These are phyloP conservation scores for Epichloe scottii DNA, from an alignment of 2,329 filamentous ascomycete species.

Conservation along the genomic window DNA sequence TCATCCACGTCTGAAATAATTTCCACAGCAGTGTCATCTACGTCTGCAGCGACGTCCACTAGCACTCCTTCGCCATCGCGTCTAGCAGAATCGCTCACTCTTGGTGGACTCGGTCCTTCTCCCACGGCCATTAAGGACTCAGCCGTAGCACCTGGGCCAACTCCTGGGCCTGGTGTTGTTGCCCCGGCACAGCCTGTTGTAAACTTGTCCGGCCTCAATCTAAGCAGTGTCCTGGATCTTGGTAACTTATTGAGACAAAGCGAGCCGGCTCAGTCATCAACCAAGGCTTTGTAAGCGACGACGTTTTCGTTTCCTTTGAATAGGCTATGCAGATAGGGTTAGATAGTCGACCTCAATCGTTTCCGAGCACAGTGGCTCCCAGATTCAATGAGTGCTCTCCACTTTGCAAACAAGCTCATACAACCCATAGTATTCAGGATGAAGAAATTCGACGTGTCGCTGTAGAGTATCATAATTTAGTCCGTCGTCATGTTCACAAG, in stretches of 20 bases:
- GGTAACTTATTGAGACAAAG: slow-evolving; percentile 23
- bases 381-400: background rate
- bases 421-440: background rate
- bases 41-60: background rate
- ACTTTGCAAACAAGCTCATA: background rate
- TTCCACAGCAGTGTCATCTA: slow-evolving; percentile 7
- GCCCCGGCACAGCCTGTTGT: slow-evolving; percentile 16
- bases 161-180: slow-evolving; percentile 7
- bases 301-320: background rate
- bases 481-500: background rate
- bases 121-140: slow-evolving; percentile 3
- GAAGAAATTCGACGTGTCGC: background rate
- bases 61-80: background rate
- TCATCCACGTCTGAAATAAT: background rate
- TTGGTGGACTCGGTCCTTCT: background rate
- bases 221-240: slow-evolving; percentile 31
- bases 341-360: background rate
- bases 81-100: background rate
- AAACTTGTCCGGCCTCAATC: slow-evolving; percentile 26
- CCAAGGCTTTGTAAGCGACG: background rate
- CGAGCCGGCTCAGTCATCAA: background rate
- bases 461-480: background rate
- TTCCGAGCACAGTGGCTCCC: background rate
- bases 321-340: background rate
- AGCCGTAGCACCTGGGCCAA: background rate